These are phyloP conservation scores for Apiospora hydei DNA, from an alignment of 2,329 filamentous ascomycete species.

Conservation along the genomic window DNA sequence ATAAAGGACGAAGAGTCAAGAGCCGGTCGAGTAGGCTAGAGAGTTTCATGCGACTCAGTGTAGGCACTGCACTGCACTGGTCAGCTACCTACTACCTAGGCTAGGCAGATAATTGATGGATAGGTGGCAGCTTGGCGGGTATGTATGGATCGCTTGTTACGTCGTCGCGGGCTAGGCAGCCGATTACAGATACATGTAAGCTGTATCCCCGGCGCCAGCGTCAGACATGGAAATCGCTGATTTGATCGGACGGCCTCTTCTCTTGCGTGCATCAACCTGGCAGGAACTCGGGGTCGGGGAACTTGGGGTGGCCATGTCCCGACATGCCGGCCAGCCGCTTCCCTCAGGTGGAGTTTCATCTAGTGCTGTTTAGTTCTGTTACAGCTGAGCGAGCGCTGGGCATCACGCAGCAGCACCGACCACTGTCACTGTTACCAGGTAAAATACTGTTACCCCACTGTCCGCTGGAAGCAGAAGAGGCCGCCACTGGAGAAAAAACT, in stretches of 20 bases:
- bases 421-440: background rate
- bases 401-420: background rate
- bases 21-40: conserved; percentile 9
- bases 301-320: background rate
- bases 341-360: conserved; percentile 4
- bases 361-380: too few relatives aligned
- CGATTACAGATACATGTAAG: conserved; percentile 8
- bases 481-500: background rate
- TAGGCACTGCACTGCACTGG: too few relatives aligned
- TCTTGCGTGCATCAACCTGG: background rate
- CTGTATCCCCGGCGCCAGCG: conserved; percentile 5
- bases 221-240: background rate
- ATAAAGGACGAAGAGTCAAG: conserved; percentile 1
- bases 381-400: too few relatives aligned
- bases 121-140: conserved; percentile 12
- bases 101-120: background rate
- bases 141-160: conserved; percentile 3
- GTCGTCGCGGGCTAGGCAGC: conserved; percentile 17
- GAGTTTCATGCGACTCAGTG: conserved; percentile 3
- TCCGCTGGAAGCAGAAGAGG: background rate
- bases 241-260: background rate
- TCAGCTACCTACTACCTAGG: too few relatives aligned
- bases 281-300: background rate
- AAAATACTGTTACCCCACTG: background rate
- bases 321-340: conserved; percentile 18